These are phyloP conservation scores for Teunomyces panamensis DNA, from an alignment of 805 yeast species.

Conservation along the genomic window DNA sequence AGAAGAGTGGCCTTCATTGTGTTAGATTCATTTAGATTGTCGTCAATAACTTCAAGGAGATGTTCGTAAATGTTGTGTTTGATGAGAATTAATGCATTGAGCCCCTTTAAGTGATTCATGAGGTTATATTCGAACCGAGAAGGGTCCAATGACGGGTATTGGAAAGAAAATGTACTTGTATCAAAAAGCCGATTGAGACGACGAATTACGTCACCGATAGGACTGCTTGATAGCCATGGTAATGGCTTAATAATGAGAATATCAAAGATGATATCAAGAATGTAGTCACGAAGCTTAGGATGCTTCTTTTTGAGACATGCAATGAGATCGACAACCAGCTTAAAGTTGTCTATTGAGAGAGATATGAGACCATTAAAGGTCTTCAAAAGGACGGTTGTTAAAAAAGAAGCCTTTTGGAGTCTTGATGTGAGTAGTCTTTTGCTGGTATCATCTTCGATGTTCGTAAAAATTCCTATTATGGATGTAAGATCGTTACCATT, in stretches of 20 bases:
- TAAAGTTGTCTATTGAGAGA: slow-evolving; percentile 54
- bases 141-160: slow-evolving; percentile 11
- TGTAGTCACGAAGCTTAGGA: slow-evolving; percentile 52
- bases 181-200: neutral
- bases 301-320: slow-evolving; percentile 61
- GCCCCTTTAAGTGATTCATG: slow-evolving; percentile 63
- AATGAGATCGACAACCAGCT: slow-evolving; percentile 55
- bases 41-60: slow-evolving; percentile 42
- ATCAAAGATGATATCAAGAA: slow-evolving; percentile 72
- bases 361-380: slow-evolving; percentile 75
- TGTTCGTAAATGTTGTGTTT: slow-evolving; percentile 49
- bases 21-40: slow-evolving; percentile 42
- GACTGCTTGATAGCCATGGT: slow-evolving; percentile 44
- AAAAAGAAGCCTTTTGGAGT: slow-evolving; percentile 57
- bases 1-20: slow-evolving; percentile 61
- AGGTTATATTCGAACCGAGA: slow-evolving; percentile 43
- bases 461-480: slow-evolving; percentile 66
- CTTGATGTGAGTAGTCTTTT: slow-evolving; percentile 36
- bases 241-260: slow-evolving; percentile 58
- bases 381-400: slow-evolving; percentile 61
- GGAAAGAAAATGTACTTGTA: slow-evolving; percentile 8
- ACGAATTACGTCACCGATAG: slow-evolving; percentile 19
- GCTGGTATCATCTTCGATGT: slow-evolving; percentile 18
- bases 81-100: slow-evolving; percentile 55
- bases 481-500: slow-evolving; percentile 62